These are phyloP conservation scores for Calonectria crousiana DNA, from an alignment of 2,329 filamentous ascomycete species.

Conservation along the genomic window DNA sequence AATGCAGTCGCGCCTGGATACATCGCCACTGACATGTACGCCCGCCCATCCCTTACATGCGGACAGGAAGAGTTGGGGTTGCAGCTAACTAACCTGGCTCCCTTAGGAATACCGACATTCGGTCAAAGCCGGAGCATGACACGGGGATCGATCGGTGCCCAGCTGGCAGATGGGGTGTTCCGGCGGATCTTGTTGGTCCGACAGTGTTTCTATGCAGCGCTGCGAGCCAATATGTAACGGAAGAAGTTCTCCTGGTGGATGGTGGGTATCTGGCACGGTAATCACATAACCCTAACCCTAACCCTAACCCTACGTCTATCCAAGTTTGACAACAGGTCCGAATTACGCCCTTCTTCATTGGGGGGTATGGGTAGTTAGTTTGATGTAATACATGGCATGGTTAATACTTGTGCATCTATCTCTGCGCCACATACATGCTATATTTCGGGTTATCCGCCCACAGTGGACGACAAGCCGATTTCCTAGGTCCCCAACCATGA, in stretches of 20 bases:
- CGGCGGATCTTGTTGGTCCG: slow-evolving; percentile 22
- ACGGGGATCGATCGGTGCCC: slow-evolving; percentile 8
- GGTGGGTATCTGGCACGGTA: slow-evolving; percentile 15
- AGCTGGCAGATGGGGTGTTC: slow-evolving; percentile 23
- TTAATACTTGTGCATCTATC: background rate
- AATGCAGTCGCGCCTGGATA: slow-evolving; percentile 28
- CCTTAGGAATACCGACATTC: slow-evolving; percentile 18
- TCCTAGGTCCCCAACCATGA: background rate
- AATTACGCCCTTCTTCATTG: too few relatives aligned
- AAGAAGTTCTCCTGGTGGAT: slow-evolving; percentile 23
- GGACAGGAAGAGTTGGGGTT: background rate
- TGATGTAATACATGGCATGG: background rate
- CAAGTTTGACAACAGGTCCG: too few relatives aligned
- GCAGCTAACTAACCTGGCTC: background rate
- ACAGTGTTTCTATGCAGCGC: slow-evolving; percentile 24
- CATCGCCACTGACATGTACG: slow-evolving; percentile 25
- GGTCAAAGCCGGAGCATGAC: slow-evolving; percentile 5
- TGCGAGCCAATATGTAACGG: slow-evolving; percentile 25
- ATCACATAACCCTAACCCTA: too few relatives aligned
- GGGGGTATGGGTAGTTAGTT: background rate
- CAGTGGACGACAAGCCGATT: background rate
- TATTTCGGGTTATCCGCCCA: too few relatives aligned
- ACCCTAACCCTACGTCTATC: too few relatives aligned
- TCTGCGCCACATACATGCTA: too few relatives aligned
- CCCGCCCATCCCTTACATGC: too few relatives aligned